These are phyloP conservation scores for Chrysoporthe deuterocubensis DNA, from an alignment of 2,329 filamentous ascomycete genomes.

Conservation along the genomic window DNA sequence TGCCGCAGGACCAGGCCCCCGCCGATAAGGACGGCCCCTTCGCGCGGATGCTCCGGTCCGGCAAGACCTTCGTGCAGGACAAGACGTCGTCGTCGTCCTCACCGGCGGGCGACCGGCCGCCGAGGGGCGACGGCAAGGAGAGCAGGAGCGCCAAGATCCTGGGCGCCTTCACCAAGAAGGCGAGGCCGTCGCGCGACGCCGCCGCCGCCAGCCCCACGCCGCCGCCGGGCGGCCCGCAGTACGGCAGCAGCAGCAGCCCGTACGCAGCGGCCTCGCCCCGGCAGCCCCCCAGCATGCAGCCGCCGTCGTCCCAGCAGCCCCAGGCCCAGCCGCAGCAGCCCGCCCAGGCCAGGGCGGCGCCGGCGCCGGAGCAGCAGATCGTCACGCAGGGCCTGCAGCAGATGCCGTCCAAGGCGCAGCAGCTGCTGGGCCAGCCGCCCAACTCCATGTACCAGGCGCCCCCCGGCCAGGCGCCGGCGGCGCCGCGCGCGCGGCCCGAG, in stretches of 20 bases:
- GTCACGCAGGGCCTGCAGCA: constrained; percentile 25
- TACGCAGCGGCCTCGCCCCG: constrained; percentile 1
- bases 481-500: constrained; percentile 12
- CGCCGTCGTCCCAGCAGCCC: neutral
- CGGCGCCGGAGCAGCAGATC: constrained; percentile 13
- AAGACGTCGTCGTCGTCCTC: constrained; percentile 16
- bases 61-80: constrained; percentile 28
- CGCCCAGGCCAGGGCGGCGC: neutral
- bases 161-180: constrained; percentile 33
- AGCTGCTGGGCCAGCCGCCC: constrained; percentile 24
- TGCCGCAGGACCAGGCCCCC: constrained; percentile 18
- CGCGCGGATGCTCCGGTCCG: constrained; percentile 30
- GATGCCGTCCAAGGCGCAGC: constrained; percentile 26
- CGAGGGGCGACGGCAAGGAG: constrained; percentile 30
- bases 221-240: constrained; percentile 35
- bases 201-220: constrained; percentile 29
- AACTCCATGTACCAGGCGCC: constrained; percentile 24
- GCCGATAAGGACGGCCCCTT: constrained; percentile 29
- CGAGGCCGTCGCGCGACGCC: constrained; percentile 31
- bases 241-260: constrained; percentile 10
- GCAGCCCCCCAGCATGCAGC: constrained; percentile 8
- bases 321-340: neutral
- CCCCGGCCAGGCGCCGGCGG: constrained; percentile 16
- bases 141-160: constrained; percentile 34
- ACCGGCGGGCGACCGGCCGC: too few relatives aligned